Evolutionary conservation across 2,329 filamentous ascomycete genomes (phyloP).

Genomic region (Chaetothyriales sp.): DNA sequence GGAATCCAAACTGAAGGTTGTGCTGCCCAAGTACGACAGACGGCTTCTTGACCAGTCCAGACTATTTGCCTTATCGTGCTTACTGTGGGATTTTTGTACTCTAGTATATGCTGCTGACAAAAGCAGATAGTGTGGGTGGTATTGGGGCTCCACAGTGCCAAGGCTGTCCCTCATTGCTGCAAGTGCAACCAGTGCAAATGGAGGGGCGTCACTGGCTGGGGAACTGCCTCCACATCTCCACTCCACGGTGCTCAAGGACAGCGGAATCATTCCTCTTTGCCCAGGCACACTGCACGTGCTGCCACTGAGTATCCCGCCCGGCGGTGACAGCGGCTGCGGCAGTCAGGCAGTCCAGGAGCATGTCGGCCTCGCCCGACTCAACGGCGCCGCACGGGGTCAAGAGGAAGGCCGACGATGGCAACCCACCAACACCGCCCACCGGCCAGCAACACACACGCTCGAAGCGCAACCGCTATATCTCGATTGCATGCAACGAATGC

Average conservation of each 20-base stretch:
- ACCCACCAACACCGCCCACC: background rate
- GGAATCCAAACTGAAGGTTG: no score
- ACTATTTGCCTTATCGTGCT: no score
- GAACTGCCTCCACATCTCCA: background rate
- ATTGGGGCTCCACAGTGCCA: background rate
- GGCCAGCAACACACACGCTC: conserved; percentile 29
- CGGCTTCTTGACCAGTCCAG: no score
- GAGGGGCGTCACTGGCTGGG: background rate
- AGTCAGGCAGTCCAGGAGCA: background rate
- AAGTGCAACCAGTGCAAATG: background rate
- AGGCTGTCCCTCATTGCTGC: background rate
- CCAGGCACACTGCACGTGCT: background rate
- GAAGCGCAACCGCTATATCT: conserved; percentile 53
- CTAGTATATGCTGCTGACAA: no score
- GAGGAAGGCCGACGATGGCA: conserved; percentile 10
- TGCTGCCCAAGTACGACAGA: no score
- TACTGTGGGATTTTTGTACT: no score
- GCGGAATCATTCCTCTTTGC: background rate
- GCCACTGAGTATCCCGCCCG: background rate
- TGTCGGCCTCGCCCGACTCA: conserved; percentile 6
- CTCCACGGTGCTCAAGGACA: background rate
- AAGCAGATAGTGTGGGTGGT: background rate
- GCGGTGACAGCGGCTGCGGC: background rate
- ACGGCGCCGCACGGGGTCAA: conserved; percentile 10
- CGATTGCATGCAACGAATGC: conserved; percentile 52